A percentile compares a stretch with the other conserved stretches of the same genome.
phyloP scores from a whole-genome alignment of 169 alveolate species.

The Eimeria tenella region DNA sequence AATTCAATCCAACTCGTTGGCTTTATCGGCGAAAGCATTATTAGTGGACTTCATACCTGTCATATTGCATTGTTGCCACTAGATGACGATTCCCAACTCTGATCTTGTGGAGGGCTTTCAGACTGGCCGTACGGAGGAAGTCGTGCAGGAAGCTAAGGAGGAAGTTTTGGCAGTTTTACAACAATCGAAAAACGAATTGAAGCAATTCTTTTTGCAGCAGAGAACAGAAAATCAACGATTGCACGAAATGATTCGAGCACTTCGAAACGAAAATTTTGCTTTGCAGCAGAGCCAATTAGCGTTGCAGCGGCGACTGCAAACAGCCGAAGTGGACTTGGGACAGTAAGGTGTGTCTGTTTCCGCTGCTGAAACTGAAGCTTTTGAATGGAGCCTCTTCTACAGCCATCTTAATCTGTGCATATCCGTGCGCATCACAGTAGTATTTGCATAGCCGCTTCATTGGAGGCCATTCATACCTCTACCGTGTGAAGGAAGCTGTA shows the following conservation, averaged over 20 bases:
- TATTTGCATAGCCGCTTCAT: no score
- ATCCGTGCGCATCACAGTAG: no score
- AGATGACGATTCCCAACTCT: not conserved
- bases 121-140: constrained; percentile 68
- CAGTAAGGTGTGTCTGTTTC: constrained; percentile 11
- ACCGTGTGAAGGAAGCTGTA: no score
- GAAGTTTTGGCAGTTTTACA: constrained; percentile 74
- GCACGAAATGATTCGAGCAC: constrained; percentile 76
- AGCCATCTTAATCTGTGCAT: no score
- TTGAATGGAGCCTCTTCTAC: no score
- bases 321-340: constrained; percentile 80
- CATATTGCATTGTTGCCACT: not conserved
- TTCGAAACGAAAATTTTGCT: constrained; percentile 77
- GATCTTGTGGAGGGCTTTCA: not conserved
- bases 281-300: constrained; percentile 78
- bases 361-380: no score
- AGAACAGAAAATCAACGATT: constrained; percentile 77
- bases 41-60: not conserved
- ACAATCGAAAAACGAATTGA: constrained; percentile 71
- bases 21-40: not conserved
- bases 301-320: constrained; percentile 78
- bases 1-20: not conserved
- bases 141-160: constrained; percentile 73
- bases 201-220: constrained; percentile 77
- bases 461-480: no score